Conservation (phyloP, 2,329 filamentous ascomycete genomes). For the Aspergillus chevalieri region DNA sequence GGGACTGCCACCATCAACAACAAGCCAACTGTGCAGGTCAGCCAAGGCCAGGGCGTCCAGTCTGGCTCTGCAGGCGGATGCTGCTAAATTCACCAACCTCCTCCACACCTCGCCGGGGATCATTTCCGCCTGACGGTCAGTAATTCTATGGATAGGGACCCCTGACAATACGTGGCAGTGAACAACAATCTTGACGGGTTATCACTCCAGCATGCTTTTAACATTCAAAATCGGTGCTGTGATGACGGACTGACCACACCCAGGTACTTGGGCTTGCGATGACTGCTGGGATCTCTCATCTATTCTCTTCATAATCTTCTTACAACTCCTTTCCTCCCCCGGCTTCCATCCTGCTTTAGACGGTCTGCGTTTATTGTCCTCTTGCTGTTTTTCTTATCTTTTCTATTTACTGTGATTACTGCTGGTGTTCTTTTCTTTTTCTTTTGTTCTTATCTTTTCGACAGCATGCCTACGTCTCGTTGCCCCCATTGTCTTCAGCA, state of each 20-base stretch:
- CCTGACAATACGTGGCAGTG: background rate
- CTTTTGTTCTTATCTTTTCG: constrained; percentile 8
- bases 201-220: constrained; percentile 7
- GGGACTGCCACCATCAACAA: constrained; percentile 95
- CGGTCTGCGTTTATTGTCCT: constrained; percentile 19
- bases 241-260: constrained; percentile 1
- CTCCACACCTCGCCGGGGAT: constrained; percentile 19
- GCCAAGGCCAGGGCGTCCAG: constrained; percentile 89
- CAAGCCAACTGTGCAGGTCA: constrained; percentile 95
- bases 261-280: constrained; percentile 6
- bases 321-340: constrained; percentile 1
- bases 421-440: constrained; percentile 15
- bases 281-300: constrained; percentile 9
- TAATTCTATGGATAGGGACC: background rate
- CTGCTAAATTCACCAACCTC: constrained; percentile 59
- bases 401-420: constrained; percentile 24
- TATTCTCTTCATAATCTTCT: constrained; percentile 9
- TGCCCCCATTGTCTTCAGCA: constrained; percentile 16
- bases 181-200: background rate
- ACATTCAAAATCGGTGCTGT: background rate
- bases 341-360: constrained; percentile 26
- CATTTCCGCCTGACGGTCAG: constrained; percentile 15
- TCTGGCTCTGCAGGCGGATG: constrained; percentile 78
- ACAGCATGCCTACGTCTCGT: constrained; percentile 13
- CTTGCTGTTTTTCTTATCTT: constrained; percentile 17